Evolutionary conservation across 2,329 filamentous ascomycete genomes (phyloP), one percentile per base, ranked within the genome.

Genomic region (Colletotrichum sp.): DNA sequence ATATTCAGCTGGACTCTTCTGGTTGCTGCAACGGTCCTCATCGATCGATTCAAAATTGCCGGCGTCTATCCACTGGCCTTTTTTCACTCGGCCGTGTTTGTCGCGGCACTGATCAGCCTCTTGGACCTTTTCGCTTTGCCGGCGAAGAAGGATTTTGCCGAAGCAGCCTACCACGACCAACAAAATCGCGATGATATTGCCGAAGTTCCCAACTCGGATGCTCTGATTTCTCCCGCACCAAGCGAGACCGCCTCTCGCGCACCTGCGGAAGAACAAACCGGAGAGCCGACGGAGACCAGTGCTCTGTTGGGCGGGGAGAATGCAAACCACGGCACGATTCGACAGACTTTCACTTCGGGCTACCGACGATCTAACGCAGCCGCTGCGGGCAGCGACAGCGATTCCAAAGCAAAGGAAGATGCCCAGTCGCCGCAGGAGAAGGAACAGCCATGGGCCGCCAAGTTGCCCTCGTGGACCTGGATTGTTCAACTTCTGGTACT

Each of bases 401-500:
- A 77, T 66, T 83, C 79, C 56, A 83, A 81, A 79, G 84, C 84
- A 9, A 80, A 78, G 71, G 77, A 78, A 77, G 76, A 77, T 38
- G 73, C 72, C 3, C 79, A 85, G 70, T 52, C 43, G n/a, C 85
- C 88, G 1, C 96, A 93, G 81, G 90, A 90, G 14, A 86, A 91
- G 69, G 97, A 98, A 82, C 97, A 98, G 83, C 86, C 90, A 16
- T 99, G 97, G 97, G 98, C 95, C 67, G 90, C 90, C 5, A 89
- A 89, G 48, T 86, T 98, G 69, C 95, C 95, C 2, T 91, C 90
- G 59, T 98, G 94, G 94, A 92, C 94, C 21, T 99, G 97, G 97
- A 84, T 97, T 56, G 79, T 98, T 21, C 96, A 99, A 80, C 93
- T 98, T 78, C 86, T 98, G 5, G 82, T 98, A 18, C 86, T 97